A percentile compares a stretch with the other conserved stretches of the same genome.
These are phyloP conservation scores for Discostella pseudostelligera DNA, from an alignment of 108 stramenopile genomes.

Conservation along the genomic window DNA sequence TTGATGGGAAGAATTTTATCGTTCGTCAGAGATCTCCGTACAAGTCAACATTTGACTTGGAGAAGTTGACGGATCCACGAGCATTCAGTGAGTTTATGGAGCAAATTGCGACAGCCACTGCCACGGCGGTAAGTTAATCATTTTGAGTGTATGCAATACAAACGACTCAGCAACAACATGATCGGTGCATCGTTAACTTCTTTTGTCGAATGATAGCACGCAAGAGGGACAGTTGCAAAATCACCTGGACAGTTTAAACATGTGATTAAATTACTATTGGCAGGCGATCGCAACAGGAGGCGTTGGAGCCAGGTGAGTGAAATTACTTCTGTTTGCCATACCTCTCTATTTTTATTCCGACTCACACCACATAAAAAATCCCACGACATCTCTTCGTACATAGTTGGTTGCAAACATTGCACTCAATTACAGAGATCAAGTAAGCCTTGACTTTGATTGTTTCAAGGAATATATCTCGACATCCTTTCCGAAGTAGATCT, in stretches of 20 bases:
- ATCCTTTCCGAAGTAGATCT: constrained; percentile 19
- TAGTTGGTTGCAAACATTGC: constrained; percentile 51
- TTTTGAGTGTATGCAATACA: not conserved
- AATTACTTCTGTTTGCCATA: not conserved
- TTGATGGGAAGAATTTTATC: constrained; percentile 43
- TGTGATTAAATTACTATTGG: constrained; percentile 51
- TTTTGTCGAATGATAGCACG: constrained; percentile 28
- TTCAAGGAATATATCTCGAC: constrained; percentile 50
- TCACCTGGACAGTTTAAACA: constrained; percentile 68
- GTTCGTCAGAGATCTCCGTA: constrained; percentile 65
- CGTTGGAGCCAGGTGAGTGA: constrained; percentile 51
- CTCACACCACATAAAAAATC: too few relatives aligned
- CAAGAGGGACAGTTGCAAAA: constrained; percentile 59
- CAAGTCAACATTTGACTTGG: constrained; percentile 49
- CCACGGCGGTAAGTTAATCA: constrained; percentile 44
- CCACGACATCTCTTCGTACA: not conserved
- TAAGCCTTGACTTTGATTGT: constrained; percentile 61
- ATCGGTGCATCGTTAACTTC: too few relatives aligned
- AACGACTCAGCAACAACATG: not conserved
- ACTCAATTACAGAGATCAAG: constrained; percentile 51
- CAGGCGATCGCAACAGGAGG: constrained; percentile 29
- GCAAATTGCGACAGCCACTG: constrained; percentile 54
- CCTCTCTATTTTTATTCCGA: not conserved
- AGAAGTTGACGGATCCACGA: constrained; percentile 19
- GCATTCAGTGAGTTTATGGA: constrained; percentile 53